Conservation (phyloP, 2,329 filamentous ascomycete species). For the Orbilia oligospora region DNA sequence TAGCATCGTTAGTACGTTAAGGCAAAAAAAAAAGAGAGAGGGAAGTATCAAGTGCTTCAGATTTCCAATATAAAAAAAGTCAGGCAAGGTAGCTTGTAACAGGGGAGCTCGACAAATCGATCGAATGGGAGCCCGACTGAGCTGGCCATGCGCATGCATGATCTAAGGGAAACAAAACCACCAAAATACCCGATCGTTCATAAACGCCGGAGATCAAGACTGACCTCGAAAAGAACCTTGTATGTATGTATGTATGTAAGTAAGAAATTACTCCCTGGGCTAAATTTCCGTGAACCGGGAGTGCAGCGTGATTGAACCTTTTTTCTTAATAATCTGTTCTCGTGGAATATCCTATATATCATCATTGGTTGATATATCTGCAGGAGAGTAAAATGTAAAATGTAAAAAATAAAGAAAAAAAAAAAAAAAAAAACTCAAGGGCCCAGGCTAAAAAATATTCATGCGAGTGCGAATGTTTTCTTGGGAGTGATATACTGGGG, state of each 20-base stretch:
- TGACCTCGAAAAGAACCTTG: neutral
- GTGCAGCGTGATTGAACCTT: neutral
- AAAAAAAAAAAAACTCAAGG: neutral
- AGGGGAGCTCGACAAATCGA: neutral
- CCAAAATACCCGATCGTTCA: neutral
- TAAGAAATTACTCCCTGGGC: no score
- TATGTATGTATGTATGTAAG: neutral
- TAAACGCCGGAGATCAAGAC: neutral
- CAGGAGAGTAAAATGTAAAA: no score
- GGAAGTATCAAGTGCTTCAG: no score
- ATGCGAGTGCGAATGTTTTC: slow-evolving; percentile 1
- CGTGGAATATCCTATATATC: slow-evolving; percentile 18
- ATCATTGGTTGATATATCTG: slow-evolving; percentile 11
- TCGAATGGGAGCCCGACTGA: neutral
- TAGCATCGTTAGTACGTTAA: neutral
- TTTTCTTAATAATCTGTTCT: neutral
- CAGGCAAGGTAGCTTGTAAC: neutral
- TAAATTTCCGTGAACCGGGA: neutral
- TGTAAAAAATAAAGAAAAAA: neutral
- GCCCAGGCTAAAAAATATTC: neutral
- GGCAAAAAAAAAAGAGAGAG: neutral
- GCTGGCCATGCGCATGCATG: slow-evolving; percentile 15
- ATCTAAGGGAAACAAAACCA: neutral
- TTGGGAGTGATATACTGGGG: no score
- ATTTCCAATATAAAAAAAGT: neutral